These are phyloP conservation scores for Pulveroboletus sp. DNA, from an alignment of 768 basidiomycete species.

Conservation along the genomic window DNA sequence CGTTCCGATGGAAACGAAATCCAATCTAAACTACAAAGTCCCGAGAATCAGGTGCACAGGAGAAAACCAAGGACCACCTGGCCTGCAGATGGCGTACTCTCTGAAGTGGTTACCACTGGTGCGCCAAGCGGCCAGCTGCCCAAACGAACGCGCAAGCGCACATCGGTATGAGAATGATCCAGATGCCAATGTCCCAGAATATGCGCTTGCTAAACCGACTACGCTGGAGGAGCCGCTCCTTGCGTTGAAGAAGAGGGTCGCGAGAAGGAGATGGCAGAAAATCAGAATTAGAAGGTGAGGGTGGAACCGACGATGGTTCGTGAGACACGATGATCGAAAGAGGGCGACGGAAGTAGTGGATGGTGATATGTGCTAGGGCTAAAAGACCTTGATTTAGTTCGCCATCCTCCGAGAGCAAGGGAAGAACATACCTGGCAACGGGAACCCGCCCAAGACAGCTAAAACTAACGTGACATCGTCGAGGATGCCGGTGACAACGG, in stretches of 20 bases:
- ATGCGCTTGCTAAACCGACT: conserved; percentile 67
- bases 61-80: neutral
- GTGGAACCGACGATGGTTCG: conserved; percentile 27
- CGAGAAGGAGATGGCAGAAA: conserved; percentile 32
- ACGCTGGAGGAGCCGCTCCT: conserved; percentile 80
- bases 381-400: conserved; percentile 2
- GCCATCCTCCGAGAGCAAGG: neutral
- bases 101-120: conserved; percentile 45
- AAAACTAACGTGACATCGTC: conserved; percentile 48
- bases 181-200: conserved; percentile 81
- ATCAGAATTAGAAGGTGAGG: conserved; percentile 14
- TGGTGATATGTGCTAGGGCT: conserved; percentile 74
- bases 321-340: conserved; percentile 78
- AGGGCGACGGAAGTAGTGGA: conserved; percentile 82
- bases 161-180: conserved; percentile 62
- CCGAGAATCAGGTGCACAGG: neutral
- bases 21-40: conserved; percentile 1
- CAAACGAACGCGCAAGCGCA: conserved; percentile 55
- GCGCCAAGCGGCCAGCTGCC: conserved; percentile 49
- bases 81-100: conserved; percentile 4
- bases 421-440: conserved; percentile 50
- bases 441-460: conserved; percentile 54
- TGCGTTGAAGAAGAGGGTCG: conserved; percentile 78
- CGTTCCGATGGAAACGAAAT: neutral
- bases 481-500: conserved; percentile 35